These are phyloP conservation scores for Erysiphe pulchra DNA, from an alignment of 2,329 filamentous ascomycete species.

Conservation along the genomic window DNA sequence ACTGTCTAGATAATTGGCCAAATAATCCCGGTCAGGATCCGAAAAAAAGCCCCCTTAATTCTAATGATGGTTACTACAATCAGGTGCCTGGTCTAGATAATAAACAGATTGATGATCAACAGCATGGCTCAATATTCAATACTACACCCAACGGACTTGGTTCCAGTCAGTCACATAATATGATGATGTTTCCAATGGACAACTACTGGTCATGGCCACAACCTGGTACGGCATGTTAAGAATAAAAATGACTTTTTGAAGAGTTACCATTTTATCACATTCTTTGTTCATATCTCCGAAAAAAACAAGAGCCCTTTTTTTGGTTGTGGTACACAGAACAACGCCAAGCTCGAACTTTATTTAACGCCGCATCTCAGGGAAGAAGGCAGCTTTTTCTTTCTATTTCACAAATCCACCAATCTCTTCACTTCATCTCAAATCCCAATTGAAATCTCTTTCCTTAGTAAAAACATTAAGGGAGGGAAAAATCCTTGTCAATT, in stretches of 20 bases:
- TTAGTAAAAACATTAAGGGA: no score
- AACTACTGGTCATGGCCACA: background rate
- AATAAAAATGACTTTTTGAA: background rate
- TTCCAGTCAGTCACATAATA: background rate
- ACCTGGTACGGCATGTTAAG: background rate
- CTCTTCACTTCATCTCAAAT: no score
- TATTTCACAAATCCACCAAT: no score
- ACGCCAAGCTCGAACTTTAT: no score
- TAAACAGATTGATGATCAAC: background rate
- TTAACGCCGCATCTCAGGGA: no score
- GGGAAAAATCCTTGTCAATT: no score
- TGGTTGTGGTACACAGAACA: no score
- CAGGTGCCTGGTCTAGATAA: background rate
- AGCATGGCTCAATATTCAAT: background rate
- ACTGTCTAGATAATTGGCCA: background rate
- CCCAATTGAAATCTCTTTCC: no score
- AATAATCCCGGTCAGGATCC: background rate
- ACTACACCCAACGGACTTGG: background rate
- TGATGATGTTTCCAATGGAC: background rate
- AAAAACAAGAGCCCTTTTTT: no score
- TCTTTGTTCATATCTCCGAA: no score
- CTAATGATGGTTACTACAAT: background rate
- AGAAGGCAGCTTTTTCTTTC: no score
- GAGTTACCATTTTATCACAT: no score
- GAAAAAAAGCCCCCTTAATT: background rate